These are phyloP conservation scores for Chaetoceros muelleri DNA, from an alignment of 108 stramenopile species.

Conservation along the genomic window DNA sequence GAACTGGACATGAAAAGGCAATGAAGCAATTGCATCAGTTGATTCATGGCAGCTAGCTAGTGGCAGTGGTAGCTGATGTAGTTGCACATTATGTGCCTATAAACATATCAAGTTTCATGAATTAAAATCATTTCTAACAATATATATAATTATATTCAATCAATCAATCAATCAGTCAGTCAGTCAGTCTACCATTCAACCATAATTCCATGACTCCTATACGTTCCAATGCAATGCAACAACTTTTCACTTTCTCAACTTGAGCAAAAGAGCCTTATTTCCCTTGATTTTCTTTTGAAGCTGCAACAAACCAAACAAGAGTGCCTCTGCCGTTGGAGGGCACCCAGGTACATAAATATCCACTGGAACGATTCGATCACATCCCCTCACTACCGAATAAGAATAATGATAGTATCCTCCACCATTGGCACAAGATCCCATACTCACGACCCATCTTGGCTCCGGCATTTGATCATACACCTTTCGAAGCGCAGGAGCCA, in stretches of 20 bases:
- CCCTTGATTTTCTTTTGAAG: constrained; percentile 99
- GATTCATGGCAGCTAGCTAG: too few species aligned
- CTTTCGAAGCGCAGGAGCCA: constrained; percentile 98
- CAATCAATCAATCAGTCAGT: too few species aligned
- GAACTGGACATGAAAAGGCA: constrained; percentile 64
- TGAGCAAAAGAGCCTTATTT: constrained; percentile 87
- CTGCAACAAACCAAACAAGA: constrained; percentile 95
- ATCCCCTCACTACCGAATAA: constrained; percentile 95
- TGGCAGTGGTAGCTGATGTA: too few species aligned
- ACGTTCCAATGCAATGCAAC: too few species aligned
- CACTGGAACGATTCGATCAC: constrained; percentile 98
- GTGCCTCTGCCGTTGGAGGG: constrained; percentile 96
- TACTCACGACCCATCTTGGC: constrained; percentile 97
- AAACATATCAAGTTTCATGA: too few species aligned
- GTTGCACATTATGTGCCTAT: too few species aligned
- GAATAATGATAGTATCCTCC: constrained; percentile 99
- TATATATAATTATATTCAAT: too few species aligned
- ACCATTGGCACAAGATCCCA: constrained; percentile 99
- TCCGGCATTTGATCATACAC: constrained; percentile 99
- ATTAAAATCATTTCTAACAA: too few species aligned
- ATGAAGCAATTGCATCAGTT: constrained; percentile 57
- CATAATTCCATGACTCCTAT: too few species aligned
- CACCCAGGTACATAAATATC: constrained; percentile 99
- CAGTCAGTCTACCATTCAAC: too few species aligned
- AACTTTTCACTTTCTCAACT: constrained; percentile 85